Conservation (phyloP, 2,329 filamentous ascomycete species). For the Penicillium sp. region DNA sequence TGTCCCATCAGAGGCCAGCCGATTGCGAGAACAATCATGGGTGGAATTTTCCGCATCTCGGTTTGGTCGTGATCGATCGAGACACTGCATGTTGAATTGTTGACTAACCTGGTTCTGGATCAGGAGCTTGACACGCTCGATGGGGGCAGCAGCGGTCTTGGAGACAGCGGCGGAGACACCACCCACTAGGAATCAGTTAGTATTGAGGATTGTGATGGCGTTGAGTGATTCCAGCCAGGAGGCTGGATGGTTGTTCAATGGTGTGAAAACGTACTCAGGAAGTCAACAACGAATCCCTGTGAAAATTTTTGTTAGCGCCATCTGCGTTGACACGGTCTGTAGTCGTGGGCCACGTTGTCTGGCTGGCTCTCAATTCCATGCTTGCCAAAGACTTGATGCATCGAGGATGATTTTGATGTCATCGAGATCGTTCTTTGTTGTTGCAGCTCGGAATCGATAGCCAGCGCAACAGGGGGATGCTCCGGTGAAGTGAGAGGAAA, state of each 20-base stretch:
- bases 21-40: background rate
- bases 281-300: slow-evolving; percentile 94
- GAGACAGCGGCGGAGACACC: slow-evolving; percentile 99
- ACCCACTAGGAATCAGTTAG: slow-evolving; percentile 74
- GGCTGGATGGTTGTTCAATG: slow-evolving; percentile 4
- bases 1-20: background rate
- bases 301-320: slow-evolving; percentile 36
- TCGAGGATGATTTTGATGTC: slow-evolving; percentile 9
- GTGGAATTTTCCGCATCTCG: background rate
- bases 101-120: slow-evolving; percentile 98
- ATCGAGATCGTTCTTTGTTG: background rate
- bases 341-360: background rate
- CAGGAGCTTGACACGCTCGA: slow-evolving; percentile 99
- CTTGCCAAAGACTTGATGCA: background rate
- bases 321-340: background rate
- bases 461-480: slow-evolving; percentile 14
- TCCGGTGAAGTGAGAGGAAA: background rate
- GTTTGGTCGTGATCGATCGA: background rate
- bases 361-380: background rate
- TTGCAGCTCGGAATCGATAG: slow-evolving; percentile 15
- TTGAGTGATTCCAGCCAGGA: background rate
- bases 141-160: slow-evolving; percentile 99
- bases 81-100: slow-evolving; percentile 2
- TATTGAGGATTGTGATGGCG: slow-evolving; percentile 14
- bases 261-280: slow-evolving; percentile 79